A percentile compares a stretch with the other conserved stretches of the same genome.
phyloP scores from a whole-genome alignment of 1,139 yeast species.

The Candida neerlandica region DNA sequence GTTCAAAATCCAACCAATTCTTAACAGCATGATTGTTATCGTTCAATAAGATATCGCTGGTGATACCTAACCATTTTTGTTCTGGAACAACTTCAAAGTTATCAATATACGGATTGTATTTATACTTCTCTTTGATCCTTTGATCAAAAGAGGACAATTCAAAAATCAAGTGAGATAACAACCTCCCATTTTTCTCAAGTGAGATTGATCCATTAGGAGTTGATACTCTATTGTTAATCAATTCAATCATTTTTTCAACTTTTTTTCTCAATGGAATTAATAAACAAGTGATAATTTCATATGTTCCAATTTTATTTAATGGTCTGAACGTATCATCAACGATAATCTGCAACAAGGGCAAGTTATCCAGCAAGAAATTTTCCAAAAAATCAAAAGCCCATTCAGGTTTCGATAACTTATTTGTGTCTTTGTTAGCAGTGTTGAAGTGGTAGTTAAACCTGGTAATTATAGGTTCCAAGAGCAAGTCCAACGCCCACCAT shows the following conservation, averaged over 20 bases:
- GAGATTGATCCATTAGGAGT: conserved; percentile 22
- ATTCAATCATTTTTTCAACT: conserved; percentile 30
- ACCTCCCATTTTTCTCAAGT: conserved; percentile 46
- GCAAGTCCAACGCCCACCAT: conserved; percentile 59
- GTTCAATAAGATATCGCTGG: conserved; percentile 54
- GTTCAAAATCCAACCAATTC: conserved; percentile 70
- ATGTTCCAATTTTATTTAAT: conserved; percentile 31
- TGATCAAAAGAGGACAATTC: conserved; percentile 66
- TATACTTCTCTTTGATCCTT: conserved; percentile 52
- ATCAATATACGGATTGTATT: conserved; percentile 53
- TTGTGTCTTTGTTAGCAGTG: conserved; percentile 56
- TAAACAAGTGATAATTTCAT: conserved; percentile 59
- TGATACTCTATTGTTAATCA: conserved; percentile 31
- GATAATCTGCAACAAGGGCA: conserved; percentile 35
- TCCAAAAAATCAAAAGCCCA: conserved; percentile 67
- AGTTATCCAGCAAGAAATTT: conserved; percentile 50
- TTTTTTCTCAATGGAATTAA: conserved; percentile 55
- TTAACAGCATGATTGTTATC: conserved; percentile 36
- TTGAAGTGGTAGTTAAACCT: conserved; percentile 80
- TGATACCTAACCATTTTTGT: conserved; percentile 58
- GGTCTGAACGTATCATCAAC: conserved; percentile 35
- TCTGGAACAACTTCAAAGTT: conserved; percentile 28
- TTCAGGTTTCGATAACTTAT: conserved; percentile 75
- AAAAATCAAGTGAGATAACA: conserved; percentile 61
- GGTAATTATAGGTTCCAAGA: conserved; percentile 58